A percentile compares a stretch with the other conserved stretches of the same genome.
These are phyloP conservation scores for Trichoderma lentiforme DNA, from an alignment of 2,329 filamentous ascomycete genomes.

Conservation along the genomic window DNA sequence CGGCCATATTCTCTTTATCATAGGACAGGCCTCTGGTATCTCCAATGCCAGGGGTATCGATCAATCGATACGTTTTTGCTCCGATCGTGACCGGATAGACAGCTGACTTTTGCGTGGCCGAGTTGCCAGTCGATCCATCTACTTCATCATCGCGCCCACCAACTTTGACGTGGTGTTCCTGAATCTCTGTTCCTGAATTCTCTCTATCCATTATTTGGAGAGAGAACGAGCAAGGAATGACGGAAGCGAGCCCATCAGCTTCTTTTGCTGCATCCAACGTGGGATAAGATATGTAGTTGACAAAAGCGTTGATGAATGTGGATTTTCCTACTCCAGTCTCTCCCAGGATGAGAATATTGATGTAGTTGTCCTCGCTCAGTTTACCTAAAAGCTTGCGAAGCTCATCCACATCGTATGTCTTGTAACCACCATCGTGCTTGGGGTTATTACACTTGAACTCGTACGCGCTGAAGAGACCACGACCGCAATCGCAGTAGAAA, in stretches of 20 bases:
- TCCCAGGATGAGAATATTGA: constrained; percentile 46
- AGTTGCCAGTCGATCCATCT: constrained; percentile 16
- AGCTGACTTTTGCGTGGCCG: constrained; percentile 8
- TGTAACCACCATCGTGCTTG: constrained; percentile 26
- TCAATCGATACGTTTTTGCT: constrained; percentile 14
- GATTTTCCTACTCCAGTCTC: constrained; percentile 49
- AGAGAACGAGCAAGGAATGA: constrained; percentile 22
- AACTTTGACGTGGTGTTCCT: constrained; percentile 14
- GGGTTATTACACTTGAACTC: constrained; percentile 32
- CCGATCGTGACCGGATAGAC: constrained; percentile 3
- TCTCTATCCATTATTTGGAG: constrained; percentile 10
- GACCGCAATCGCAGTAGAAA: constrained; percentile 39
- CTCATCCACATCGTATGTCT: neutral
- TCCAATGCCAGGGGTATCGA: constrained; percentile 14
- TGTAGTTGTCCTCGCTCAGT: constrained; percentile 22
- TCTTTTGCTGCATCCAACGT: constrained; percentile 37
- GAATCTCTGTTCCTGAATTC: neutral
- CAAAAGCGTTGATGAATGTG: constrained; percentile 47
- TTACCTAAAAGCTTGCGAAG: neutral
- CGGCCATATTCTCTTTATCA: constrained; percentile 14
- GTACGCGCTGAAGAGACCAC: constrained; percentile 26
- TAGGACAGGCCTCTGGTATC: constrained; percentile 8
- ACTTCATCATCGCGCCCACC: constrained; percentile 18
- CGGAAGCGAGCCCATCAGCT: neutral
- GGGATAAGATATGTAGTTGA: constrained; percentile 42